Conservation (phyloP, 192 early-diverging fungal genomes). For the Coemansia sp. region DNA sequence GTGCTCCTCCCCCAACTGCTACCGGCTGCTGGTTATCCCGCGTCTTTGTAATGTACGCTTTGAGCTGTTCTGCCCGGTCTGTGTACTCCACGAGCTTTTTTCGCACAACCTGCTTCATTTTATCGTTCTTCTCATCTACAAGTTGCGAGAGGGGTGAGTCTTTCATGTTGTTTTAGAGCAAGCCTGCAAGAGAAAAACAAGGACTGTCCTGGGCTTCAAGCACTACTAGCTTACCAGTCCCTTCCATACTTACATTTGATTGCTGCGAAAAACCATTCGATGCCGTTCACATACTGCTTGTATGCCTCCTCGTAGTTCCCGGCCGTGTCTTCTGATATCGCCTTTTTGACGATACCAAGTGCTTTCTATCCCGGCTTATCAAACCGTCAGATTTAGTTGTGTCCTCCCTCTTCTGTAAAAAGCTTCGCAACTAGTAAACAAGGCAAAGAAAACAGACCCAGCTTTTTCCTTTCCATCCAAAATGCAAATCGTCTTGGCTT, state of each 20-base stretch:
- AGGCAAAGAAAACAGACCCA: not conserved
- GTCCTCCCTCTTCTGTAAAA: no score
- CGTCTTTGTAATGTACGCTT: conserved; percentile 76
- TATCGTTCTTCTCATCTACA: conserved; percentile 89
- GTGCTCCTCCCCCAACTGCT: conserved; percentile 53
- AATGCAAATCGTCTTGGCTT: not conserved
- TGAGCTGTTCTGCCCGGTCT: conserved; percentile 90
- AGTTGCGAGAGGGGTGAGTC: not conserved
- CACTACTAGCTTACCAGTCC: no score
- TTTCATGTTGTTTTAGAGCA: no score
- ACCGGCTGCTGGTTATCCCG: conserved; percentile 66
- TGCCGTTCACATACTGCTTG: conserved; percentile 79
- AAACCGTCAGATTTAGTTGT: not conserved
- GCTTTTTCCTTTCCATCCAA: no score
- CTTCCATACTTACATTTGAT: conserved; percentile 68
- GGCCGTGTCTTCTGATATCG: conserved; percentile 88
- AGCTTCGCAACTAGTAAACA: not conserved
- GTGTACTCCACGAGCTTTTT: conserved; percentile 93
- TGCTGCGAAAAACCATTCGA: conserved; percentile 94
- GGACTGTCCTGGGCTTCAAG: no score
- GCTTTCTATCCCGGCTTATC: conserved; percentile 62
- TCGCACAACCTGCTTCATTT: conserved; percentile 76
- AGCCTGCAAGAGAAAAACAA: no score
- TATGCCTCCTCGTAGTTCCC: conserved; percentile 91
- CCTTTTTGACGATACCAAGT: conserved; percentile 88